Conservation (phyloP, 345 rosid species). For the Heritiera fomes region DNA sequence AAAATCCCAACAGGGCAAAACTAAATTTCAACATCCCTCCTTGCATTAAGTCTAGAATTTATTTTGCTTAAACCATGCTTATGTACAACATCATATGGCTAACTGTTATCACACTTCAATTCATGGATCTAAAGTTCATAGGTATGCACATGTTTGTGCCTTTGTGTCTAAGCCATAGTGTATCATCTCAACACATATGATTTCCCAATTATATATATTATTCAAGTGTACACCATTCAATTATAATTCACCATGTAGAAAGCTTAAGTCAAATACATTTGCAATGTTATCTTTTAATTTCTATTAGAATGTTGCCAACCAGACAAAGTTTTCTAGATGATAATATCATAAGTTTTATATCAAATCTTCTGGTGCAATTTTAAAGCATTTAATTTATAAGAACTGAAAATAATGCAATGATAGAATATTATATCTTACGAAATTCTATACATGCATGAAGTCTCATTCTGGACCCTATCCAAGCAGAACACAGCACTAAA, state of each 20-base stretch:
- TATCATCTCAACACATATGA: background rate
- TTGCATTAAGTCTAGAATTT: background rate
- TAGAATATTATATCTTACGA: background rate
- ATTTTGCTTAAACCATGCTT: background rate
- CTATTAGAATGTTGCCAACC: background rate
- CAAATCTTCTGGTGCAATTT: background rate
- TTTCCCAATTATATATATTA: background rate
- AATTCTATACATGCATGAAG: background rate
- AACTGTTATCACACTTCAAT: background rate
- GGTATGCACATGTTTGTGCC: background rate
- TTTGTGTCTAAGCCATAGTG: background rate
- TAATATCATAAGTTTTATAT: background rate
- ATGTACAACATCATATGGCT: background rate
- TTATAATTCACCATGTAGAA: background rate
- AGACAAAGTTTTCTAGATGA: background rate
- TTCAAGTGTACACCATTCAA: background rate
- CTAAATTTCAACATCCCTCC: background rate
- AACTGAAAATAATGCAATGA: background rate
- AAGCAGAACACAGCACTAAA: background rate
- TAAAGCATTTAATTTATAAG: background rate
- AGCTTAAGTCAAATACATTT: background rate
- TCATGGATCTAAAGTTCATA: slow-evolving; percentile 2
- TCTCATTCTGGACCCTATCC: background rate
- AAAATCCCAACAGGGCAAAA: background rate
- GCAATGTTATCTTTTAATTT: background rate